Evolutionary conservation across 2,329 filamentous ascomycete genomes (phyloP), one percentile per base, ranked within the genome.

Genomic region (Niveomyces coronatus): DNA sequence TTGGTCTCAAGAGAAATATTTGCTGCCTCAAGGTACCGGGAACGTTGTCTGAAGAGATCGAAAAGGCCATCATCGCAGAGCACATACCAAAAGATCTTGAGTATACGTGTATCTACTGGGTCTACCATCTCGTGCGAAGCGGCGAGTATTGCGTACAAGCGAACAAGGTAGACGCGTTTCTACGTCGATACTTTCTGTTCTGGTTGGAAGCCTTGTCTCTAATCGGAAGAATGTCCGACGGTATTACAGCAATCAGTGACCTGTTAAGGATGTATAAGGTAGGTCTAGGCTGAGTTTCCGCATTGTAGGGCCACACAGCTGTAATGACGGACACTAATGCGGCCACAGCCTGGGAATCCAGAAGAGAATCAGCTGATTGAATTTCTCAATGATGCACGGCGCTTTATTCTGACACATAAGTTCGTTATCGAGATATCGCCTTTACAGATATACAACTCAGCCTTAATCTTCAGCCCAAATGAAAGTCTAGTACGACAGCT

Each of bases 381-480:
- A 16, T 47, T 54, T 9, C 13, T 56, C 34, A 49, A 38, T 22
- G 54, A 63, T 34, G 42, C 50, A 10, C 46, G 42, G n/a, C 52
- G 54, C 41, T 61, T 55, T 47, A 44, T 53, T 27, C 36, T 45
- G 8, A 35, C 41, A 42, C 35, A 43, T 39, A 50, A 47, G 48
- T 23, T 26, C 31, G 24, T 47, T 14, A 53, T 62, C 26, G 43
- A 56, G 29, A 46, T 41, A 3, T 33, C 46, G 14, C 50, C 58
- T 22, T 45, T 53, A 3, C 58, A 63, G 43, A 34, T 47, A 10
- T 64, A 64, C 41, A 47, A 40, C 19, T 57, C 47, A 15, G 56
- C 44, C 3, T 54, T 51, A 13, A 43, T 51, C 31, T 62, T 63
- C 41, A 53, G 50, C 31, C 60, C 58, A 26, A 36, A 34, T 3